Percentiles rank a stretch among this genome's conserved stretches.
These are phyloP conservation scores for Citeromyces nyonsensis DNA, from an alignment of 805 yeast species.

Conservation along the genomic window DNA sequence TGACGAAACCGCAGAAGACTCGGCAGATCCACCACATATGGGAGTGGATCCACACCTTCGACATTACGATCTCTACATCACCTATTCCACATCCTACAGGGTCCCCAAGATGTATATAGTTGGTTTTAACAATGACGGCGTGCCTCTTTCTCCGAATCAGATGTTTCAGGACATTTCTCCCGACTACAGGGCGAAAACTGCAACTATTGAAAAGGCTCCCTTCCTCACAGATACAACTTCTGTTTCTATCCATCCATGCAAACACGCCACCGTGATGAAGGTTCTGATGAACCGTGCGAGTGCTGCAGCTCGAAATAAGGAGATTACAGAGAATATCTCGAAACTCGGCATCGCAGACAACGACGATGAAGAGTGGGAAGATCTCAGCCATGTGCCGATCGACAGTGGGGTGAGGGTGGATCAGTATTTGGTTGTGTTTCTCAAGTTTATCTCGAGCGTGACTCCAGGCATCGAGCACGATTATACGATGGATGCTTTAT, in stretches of 20 bases:
- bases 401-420: conserved; percentile 61
- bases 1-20: conserved; percentile 21
- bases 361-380: conserved; percentile 11
- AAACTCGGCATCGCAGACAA: conserved; percentile 28
- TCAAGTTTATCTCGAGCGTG: conserved; percentile 91
- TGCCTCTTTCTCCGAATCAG: conserved; percentile 71
- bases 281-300: conserved; percentile 62
- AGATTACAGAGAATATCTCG: conserved; percentile 24
- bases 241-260: conserved; percentile 92
- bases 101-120: conserved; percentile 91
- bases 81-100: conserved; percentile 87
- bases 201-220: conserved; percentile 88
- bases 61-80: conserved; percentile 77
- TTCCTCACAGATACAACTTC: conserved; percentile 60
- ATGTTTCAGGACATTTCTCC: conserved; percentile 92
- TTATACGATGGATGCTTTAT: conserved; percentile 84
- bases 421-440: conserved; percentile 77
- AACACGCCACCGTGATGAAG: conserved; percentile 89
- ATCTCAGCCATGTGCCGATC: conserved; percentile 13
- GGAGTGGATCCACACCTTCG: conserved; percentile 27
- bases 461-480: conserved; percentile 97
- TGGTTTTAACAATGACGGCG: conserved; percentile 74
- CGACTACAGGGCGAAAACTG: conserved; percentile 91
- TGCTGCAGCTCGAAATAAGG: conserved; percentile 8
- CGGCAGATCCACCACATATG: conserved; percentile 21